phyloP scores from a whole-genome alignment of 768 basidiomycete genomes.

The Rhodotorula kratochvilovae region DNA sequence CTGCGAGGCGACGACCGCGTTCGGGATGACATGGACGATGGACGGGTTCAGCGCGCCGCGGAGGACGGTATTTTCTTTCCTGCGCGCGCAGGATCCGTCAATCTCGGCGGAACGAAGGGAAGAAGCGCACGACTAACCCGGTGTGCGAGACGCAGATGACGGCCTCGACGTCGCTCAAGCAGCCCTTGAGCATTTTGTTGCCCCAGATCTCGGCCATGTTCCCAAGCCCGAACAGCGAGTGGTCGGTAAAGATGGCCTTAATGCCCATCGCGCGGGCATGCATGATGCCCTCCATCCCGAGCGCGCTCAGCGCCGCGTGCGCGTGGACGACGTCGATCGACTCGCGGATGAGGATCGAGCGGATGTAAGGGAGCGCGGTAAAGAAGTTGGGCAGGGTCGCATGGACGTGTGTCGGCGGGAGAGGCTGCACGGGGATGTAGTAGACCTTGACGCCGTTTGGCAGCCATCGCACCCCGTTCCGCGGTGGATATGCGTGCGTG shows the following conservation, averaged over 20 bases:
- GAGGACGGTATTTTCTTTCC: conserved; percentile 95
- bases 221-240: conserved; percentile 91
- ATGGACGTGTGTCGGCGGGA: conserved; percentile 74
- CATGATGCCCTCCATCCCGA: conserved; percentile 87
- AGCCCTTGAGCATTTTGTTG: conserved; percentile 85
- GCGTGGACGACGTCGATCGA: conserved; percentile 81
- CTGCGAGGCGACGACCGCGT: conserved; percentile 77
- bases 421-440: conserved; percentile 68
- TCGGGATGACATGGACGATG: conserved; percentile 87
- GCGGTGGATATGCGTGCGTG: conserved; percentile 82
- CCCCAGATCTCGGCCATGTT: conserved; percentile 96
- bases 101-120: neutral
- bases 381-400: conserved; percentile 94
- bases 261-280: conserved; percentile 82
- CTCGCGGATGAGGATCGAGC: conserved; percentile 81
- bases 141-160: conserved; percentile 96
- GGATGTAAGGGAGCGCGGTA: conserved; percentile 82
- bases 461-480: conserved; percentile 85
- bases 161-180: conserved; percentile 83
- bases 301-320: conserved; percentile 81
- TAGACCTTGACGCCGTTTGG: conserved; percentile 85
- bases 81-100: conserved; percentile 44
- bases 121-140: conserved; percentile 58
- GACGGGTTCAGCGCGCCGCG: conserved; percentile 68
- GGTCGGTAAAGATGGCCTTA: conserved; percentile 91